Conservation (phyloP, 371 early-diverging fungal genomes). For the Apophysomyces trapeziformis region DNA sequence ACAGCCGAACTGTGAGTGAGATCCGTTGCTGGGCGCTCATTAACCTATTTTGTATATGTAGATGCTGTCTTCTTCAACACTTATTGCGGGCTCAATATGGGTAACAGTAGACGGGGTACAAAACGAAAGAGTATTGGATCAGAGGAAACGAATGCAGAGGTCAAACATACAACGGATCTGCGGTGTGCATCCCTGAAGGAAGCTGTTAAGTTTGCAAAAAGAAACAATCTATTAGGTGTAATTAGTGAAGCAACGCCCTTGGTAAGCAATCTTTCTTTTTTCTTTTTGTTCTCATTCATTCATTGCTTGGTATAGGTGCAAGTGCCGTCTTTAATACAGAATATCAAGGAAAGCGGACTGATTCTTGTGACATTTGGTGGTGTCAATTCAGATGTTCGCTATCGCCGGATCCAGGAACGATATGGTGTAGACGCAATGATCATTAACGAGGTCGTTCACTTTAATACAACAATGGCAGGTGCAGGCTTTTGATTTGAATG, state of each 20-base stretch:
- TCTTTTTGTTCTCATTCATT: background rate
- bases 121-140: conserved; percentile 37
- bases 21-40: background rate
- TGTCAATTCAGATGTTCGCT: conserved; percentile 64
- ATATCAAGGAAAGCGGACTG: conserved; percentile 90
- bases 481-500: conserved; percentile 38
- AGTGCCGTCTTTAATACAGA: conserved; percentile 85
- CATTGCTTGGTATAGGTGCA: conserved; percentile 61
- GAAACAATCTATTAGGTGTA: conserved; percentile 84
- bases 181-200: conserved; percentile 68
- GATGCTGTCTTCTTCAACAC: conserved; percentile 90
- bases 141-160: conserved; percentile 23
- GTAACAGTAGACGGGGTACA: conserved; percentile 35
- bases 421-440: conserved; percentile 89
- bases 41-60: conserved; percentile 20
- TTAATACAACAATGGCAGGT: conserved; percentile 54
- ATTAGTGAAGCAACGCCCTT: conserved; percentile 87
- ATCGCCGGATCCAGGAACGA: conserved; percentile 73
- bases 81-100: conserved; percentile 72
- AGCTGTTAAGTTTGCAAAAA: conserved; percentile 73
- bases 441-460: conserved; percentile 55
- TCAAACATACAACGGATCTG: conserved; percentile 36
- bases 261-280: conserved; percentile 46
- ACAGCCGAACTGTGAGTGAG: conserved; percentile 88
- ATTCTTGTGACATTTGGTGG: conserved; percentile 87